Conservation (phyloP, 805 yeast genomes). For the Candida lessepsii region DNA sequence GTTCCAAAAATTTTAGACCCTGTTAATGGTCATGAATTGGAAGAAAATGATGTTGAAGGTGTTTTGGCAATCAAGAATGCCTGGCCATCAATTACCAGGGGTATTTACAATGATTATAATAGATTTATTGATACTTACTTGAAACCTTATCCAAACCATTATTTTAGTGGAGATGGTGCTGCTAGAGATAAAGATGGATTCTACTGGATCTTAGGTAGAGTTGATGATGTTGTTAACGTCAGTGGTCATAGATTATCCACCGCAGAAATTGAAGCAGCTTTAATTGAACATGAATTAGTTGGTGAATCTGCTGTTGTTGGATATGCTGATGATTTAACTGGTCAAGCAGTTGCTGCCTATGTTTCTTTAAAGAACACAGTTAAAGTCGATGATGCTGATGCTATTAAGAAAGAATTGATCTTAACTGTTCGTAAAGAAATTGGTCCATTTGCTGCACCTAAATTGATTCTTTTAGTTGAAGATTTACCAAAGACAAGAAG, state of each 20-base stretch:
- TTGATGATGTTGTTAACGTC: constrained; percentile 97
- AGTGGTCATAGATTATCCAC: constrained; percentile 98
- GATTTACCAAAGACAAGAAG: constrained; percentile 98
- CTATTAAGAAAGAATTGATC: constrained; percentile 69
- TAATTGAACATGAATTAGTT: constrained; percentile 74
- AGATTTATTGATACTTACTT: constrained; percentile 90
- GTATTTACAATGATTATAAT: constrained; percentile 84
- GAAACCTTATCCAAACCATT: constrained; percentile 88
- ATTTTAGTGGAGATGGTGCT: constrained; percentile 98
- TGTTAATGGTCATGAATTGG: constrained; percentile 78
- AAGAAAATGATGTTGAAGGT: constrained; percentile 92
- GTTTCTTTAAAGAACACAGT: constrained; percentile 68
- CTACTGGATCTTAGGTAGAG: constrained; percentile 98
- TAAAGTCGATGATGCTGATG: constrained; percentile 48
- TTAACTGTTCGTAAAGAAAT: constrained; percentile 88
- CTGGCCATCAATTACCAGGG: constrained; percentile 99
- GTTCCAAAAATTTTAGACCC: constrained; percentile 92
- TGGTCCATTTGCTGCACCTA: constrained; percentile 96
- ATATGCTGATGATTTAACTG: constrained; percentile 89
- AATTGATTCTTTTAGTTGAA: constrained; percentile 73
- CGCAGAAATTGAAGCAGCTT: constrained; percentile 94
- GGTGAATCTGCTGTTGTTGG: constrained; percentile 98
- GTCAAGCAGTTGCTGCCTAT: constrained; percentile 96
- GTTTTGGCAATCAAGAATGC: constrained; percentile 85
- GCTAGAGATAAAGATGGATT: constrained; percentile 96